These are phyloP conservation scores for Blastocystis sp. DNA, from an alignment of 352 stramenopile species.

Conservation along the genomic window DNA sequence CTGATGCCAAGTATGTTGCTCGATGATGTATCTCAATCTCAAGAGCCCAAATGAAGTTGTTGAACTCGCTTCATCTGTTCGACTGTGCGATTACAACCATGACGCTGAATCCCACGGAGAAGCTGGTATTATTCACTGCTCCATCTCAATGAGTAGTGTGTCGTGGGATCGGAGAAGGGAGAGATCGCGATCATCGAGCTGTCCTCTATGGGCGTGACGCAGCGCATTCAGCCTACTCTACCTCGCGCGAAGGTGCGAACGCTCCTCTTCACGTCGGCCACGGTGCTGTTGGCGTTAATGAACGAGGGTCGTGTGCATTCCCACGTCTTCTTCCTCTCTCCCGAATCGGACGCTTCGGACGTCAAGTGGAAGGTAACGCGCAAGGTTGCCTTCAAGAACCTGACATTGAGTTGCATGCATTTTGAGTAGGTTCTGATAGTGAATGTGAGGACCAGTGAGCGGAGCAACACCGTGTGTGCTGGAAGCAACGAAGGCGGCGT, in stretches of 20 bases:
- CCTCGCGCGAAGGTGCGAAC: background rate
- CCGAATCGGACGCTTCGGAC: background rate
- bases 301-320: background rate
- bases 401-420: conserved; percentile 22
- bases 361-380: conserved; percentile 4
- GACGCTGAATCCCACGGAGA: conserved; percentile 48
- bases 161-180: conserved; percentile 32
- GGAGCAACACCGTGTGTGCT: background rate
- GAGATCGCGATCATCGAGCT: conserved; percentile 58
- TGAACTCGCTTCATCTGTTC: conserved; percentile 25
- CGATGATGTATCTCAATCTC: no score
- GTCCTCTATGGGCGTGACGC: conserved; percentile 20
- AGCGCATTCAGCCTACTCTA: background rate
- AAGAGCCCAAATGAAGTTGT: no score
- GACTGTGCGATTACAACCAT: background rate
- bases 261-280: conserved; percentile 8
- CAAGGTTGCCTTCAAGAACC: background rate
- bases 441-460: background rate
- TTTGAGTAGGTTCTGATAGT: background rate
- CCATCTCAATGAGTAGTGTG: background rate
- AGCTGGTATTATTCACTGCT: conserved; percentile 1
- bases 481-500: conserved; percentile 55
- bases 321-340: background rate
- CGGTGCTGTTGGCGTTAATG: conserved; percentile 1
- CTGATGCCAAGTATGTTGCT: background rate